Conservation (phyloP, 108 stramenopile species). For the Aureococcus anophagefferens region DNA sequence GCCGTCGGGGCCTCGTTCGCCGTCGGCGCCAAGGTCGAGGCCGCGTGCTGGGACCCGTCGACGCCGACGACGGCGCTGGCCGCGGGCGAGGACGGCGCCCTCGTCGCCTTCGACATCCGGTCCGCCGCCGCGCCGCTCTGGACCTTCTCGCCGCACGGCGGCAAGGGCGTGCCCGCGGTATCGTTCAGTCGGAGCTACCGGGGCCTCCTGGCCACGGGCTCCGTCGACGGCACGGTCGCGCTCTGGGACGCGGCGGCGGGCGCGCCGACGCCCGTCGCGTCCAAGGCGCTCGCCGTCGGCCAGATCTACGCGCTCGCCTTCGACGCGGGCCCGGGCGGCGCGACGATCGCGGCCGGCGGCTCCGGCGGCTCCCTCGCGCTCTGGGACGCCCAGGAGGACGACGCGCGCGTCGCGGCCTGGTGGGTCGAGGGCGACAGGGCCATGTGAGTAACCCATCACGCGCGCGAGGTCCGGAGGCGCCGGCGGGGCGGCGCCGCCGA, state of each 20-base stretch:
- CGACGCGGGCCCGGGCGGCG: slow-evolving; percentile 24
- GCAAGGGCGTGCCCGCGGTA: slow-evolving; percentile 71
- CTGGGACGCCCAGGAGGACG: slow-evolving; percentile 72
- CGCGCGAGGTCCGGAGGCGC: too few relatives aligned
- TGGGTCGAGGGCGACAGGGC: too few relatives aligned
- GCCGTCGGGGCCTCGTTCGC: slow-evolving; percentile 15
- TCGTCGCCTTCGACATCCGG: slow-evolving; percentile 83
- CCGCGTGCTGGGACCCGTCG: slow-evolving; percentile 81
- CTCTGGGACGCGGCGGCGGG: slow-evolving; percentile 63
- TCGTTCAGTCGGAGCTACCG: slow-evolving; percentile 68
- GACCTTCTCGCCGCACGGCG: slow-evolving; percentile 72
- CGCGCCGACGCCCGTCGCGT: slow-evolving; percentile 16
- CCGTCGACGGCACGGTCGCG: slow-evolving; percentile 76
- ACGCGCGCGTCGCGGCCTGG: neutral
- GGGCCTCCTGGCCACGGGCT: slow-evolving; percentile 77
- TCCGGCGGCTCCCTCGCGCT: slow-evolving; percentile 74
- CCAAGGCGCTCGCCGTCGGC: slow-evolving; percentile 24
- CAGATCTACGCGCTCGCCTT: slow-evolving; percentile 60
- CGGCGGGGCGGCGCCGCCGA: too few relatives aligned
- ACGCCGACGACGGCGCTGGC: slow-evolving; percentile 60
- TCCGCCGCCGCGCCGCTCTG: slow-evolving; percentile 62
- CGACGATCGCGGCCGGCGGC: slow-evolving; percentile 77
- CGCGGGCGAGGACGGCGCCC: slow-evolving; percentile 76
- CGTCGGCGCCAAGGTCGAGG: slow-evolving; percentile 22
- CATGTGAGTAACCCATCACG: too few relatives aligned